Percentiles rank a stretch among this genome's conserved stretches.
Conservation (phyloP, 345 rosid species). For the Hypericum androsaemum region DNA sequence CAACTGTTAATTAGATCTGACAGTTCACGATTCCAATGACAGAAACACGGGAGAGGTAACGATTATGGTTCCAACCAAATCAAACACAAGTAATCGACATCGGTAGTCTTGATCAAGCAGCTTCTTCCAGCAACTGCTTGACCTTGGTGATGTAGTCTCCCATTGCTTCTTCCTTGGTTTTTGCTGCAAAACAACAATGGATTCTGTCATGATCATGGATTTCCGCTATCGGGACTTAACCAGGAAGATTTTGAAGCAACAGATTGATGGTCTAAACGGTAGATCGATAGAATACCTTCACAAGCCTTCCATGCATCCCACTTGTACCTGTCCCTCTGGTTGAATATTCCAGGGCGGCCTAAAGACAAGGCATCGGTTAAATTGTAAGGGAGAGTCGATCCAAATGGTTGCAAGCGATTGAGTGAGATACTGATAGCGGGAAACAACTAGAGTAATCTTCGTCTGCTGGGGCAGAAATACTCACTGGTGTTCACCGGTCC, state of each 20-base stretch:
- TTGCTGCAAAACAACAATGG: constrained; percentile 25
- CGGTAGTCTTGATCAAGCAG: constrained; percentile 2
- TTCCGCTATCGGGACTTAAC: not conserved
- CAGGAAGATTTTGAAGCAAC: not conserved
- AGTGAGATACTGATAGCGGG: not conserved
- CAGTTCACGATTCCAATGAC: no score
- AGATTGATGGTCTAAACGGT: no score
- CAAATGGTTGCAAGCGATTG: not conserved
- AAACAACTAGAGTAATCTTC: not conserved
- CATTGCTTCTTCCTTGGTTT: constrained; percentile 70
- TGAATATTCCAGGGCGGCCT: constrained; percentile 92
- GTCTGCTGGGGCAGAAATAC: constrained; percentile 6
- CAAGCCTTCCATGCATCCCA: constrained; percentile 99
- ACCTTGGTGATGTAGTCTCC: constrained; percentile 67
- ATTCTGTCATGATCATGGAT: not conserved
- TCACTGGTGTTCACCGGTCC: constrained; percentile 75
- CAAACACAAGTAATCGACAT: no score
- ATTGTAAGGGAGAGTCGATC: not conserved
- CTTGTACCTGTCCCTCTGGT: constrained; percentile 71
- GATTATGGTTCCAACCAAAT: no score
- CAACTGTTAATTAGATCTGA: no score
- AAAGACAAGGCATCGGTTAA: not conserved
- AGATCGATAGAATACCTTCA: constrained; percentile 39
- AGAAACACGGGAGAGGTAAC: no score
- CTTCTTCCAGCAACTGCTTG: constrained; percentile 58